Percentiles rank a stretch among this genome's conserved stretches.
These are phyloP conservation scores for Kitagawia praeruptora DNA, from an alignment of 129 eudicot species.

Conservation along the genomic window DNA sequence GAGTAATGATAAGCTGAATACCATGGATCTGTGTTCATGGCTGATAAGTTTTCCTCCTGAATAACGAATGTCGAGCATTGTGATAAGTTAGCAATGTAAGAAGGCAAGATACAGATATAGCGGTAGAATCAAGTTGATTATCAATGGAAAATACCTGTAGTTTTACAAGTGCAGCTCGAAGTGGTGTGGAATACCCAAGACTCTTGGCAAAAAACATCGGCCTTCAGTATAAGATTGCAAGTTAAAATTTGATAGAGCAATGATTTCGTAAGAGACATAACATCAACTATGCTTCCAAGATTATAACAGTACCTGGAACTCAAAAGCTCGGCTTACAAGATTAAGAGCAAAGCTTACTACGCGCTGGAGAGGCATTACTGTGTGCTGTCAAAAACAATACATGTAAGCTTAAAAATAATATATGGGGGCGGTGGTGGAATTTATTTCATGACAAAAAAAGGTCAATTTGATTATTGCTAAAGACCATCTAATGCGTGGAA, in stretches of 20 bases:
- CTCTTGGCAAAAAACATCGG: conserved; percentile 97
- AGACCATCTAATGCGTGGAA: background rate
- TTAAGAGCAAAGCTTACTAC: conserved; percentile 82
- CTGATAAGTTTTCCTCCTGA: conserved; percentile 90
- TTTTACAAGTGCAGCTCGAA: conserved; percentile 86
- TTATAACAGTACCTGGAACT: conserved; percentile 70
- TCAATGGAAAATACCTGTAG: conserved; percentile 30
- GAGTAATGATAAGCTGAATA: conserved; percentile 94
- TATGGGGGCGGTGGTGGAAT: background rate
- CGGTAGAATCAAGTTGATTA: background rate
- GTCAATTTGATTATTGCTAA: background rate
- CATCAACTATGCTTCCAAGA: background rate
- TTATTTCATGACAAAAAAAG: background rate
- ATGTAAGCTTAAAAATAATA: background rate
- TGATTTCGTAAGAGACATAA: background rate
- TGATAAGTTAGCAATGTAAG: background rate
- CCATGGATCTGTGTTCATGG: conserved; percentile 98
- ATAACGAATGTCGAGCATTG: background rate
- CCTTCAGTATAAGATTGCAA: conserved; percentile 29
- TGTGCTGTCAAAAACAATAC: conserved; percentile 58
- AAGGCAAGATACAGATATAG: no score
- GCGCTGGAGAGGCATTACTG: conserved; percentile 82
- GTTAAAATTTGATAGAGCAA: conserved; percentile 14
- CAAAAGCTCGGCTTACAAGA: conserved; percentile 91
- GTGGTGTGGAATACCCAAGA: conserved; percentile 80